These are phyloP conservation scores for Perkinsus olseni DNA, from an alignment of 169 alveolate species.

Conservation along the genomic window DNA sequence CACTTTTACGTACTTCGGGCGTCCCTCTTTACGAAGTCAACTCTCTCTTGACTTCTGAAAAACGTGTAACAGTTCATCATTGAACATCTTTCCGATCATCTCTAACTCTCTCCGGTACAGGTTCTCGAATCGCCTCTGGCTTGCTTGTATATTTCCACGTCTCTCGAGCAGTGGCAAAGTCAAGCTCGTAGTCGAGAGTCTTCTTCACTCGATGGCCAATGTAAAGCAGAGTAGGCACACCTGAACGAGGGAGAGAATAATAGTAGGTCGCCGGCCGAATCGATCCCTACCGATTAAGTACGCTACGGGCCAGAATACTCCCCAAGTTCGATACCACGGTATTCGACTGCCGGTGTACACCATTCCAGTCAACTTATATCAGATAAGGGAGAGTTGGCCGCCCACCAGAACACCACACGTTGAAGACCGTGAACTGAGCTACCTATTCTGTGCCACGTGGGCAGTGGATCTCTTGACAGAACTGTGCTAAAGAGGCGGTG, in stretches of 20 bases:
- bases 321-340: not conserved
- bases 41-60: too few species aligned
- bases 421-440: not conserved
- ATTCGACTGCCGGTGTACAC: not conserved
- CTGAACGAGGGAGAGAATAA: not conserved
- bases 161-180: not conserved
- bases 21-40: too few species aligned
- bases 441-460: not conserved
- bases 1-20: too few species aligned
- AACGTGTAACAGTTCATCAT: not conserved
- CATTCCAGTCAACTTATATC: not conserved
- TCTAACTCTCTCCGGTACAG: not conserved
- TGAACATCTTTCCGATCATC: not conserved
- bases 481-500: too few species aligned
- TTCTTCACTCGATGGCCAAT: not conserved
- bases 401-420: not conserved
- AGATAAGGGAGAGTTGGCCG: not conserved
- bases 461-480: too few species aligned
- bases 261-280: not conserved
- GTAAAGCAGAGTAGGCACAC: not conserved
- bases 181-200: not conserved
- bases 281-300: not conserved
- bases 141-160: not conserved
- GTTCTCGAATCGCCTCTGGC: not conserved
- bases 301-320: not conserved